Conservation (phyloP, 169 alveolate genomes). For the Amoebophrya sp. region DNA sequence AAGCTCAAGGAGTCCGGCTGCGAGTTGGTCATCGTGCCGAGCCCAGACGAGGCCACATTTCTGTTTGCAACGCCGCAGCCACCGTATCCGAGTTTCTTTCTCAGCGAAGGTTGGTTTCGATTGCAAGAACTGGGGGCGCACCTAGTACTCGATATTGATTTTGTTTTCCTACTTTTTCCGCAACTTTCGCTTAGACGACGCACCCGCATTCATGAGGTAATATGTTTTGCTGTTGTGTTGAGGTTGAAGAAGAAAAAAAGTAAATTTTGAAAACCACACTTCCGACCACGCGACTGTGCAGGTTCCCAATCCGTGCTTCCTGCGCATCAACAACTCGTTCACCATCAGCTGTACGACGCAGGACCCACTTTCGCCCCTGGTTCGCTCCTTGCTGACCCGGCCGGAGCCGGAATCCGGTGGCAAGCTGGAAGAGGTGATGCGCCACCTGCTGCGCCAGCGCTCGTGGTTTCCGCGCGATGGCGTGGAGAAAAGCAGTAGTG, state of each 20-base stretch:
- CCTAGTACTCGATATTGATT: background rate
- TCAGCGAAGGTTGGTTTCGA: background rate
- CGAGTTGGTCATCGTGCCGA: background rate
- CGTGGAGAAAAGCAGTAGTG: background rate
- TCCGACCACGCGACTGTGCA: no score
- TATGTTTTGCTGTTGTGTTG: no score
- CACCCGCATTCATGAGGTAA: no score
- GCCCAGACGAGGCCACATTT: background rate
- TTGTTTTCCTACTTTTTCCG: no score
- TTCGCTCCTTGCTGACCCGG: background rate
- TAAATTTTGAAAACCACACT: no score
- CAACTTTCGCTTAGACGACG: no score
- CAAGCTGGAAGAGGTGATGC: background rate
- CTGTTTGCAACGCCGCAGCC: background rate
- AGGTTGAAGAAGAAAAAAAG: no score
- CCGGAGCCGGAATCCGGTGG: background rate
- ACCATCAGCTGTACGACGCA: background rate
- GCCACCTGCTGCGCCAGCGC: background rate
- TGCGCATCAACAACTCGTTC: background rate
- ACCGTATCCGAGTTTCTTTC: background rate
- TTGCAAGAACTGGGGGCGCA: background rate
- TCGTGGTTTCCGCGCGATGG: background rate
- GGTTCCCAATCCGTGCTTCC: background rate
- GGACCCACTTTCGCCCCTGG: background rate
- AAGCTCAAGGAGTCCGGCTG: background rate